Evolutionary conservation across 352 stramenopile species (phyloP), one percentile per base, ranked within the genome.

Genomic region (Pythium myriotylum): DNA sequence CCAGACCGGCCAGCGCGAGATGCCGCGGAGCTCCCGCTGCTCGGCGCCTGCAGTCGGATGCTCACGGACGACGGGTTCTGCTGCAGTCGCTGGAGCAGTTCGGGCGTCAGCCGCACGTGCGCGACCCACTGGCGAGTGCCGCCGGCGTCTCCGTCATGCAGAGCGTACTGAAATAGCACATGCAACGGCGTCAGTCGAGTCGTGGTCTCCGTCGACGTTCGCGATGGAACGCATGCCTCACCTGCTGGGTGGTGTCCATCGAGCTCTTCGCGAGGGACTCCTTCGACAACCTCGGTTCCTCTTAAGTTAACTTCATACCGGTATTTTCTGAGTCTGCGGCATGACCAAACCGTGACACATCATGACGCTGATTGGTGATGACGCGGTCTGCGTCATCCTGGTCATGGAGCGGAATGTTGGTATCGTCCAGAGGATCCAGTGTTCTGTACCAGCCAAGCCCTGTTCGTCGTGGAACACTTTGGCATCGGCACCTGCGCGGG

Each of bases 21-120:
- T n/a, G 39, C 9, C 46, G 47, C 62, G n/a, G n/a, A n/a, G 59
- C 54, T 73, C 54, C 27, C 53, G 42, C 54, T 75, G 22, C 46
- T 73, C 54, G 42, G 73, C 39, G 41, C 69, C 58, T 63, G 57
- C 23, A 83, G 62, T n/a, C 60, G 57, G 32, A 86, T 45, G 2
- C 51, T 49, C 48, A 81, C 67, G 16, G 65, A 51, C 17, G 59
- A 42, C 0, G 73, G 67, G 2, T 56, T 29, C 16, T 79, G 59
- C 24, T 77, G 76, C 24, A 94, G 70, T 43, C 81, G 86, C 46
- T 72, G 43, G 52, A 94, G 67, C 54, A 94, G 65, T 57, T 94
- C 85, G 4, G 85, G 85, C 49, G 85, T 94, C 37, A 94, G 62
- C 26, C 81, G 81, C 45, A 94, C 72, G 57, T 84, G 77, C 56